Evolutionary conservation across 768 basidiomycete genomes (phyloP), one percentile per base, ranked within the genome.

Genomic region (Suillus lakei): DNA sequence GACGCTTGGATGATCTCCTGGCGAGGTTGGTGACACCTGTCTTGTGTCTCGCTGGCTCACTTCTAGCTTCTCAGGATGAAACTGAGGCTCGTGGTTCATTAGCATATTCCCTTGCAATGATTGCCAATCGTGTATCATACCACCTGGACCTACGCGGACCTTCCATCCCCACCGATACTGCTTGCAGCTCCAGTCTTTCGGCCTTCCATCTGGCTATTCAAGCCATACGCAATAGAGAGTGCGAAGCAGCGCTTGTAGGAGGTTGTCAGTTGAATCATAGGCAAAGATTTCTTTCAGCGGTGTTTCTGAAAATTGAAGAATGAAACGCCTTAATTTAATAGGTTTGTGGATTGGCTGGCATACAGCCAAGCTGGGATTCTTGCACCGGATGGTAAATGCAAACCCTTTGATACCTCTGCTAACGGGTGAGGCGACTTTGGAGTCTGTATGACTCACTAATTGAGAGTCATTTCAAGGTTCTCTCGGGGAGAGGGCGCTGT

Each of bases 171-270:
- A 68, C 81, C 0, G 85, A 86, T 65, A 85, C 83, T 0, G 83
- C 83, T 1, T 86, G 85, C 67, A 85, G 82, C 41, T 85, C 84
- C 23, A 78, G 77, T 18, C 70, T 82, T n/a, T 80, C 76, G 6
- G 83, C 82, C 2, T 73, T 83, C 54, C 85, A 86, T 71, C 77
- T 86, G 21, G 85, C 82, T 3, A 74, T 85, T 2, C 80, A 81
- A 36, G 79, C 82, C 0, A 73, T 86, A 6, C 72, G 72, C 26
- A 72, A 70, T 38, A 83, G 83, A 1, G 85, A 86, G 48, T 79
- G 84, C 38, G 79, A 84, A 32, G 78, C 82, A 4, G 85, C 85
- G 0, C 74, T 87, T 9, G 79, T 86, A 34, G 82, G 77, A 10
- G 81, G 82, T 23, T 75, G 76, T 66, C 84, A 84, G 61, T 61